Conservation (phyloP, 495 filamentous ascomycete species). For the Lineolata rhizophorae region DNA sequence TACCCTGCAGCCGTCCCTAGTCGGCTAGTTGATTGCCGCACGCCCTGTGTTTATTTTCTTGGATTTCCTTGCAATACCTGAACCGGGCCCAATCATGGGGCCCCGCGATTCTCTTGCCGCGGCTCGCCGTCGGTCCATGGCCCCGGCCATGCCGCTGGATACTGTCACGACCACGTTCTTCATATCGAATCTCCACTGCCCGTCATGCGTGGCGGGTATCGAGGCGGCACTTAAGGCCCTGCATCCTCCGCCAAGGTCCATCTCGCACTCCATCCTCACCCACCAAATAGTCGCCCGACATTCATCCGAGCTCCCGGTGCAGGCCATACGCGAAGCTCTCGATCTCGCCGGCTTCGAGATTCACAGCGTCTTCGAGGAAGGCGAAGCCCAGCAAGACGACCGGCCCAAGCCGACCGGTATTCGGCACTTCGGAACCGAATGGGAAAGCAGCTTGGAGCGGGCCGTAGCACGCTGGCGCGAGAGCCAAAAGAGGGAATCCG, state of each 20-base stretch:
- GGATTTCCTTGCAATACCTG: too few relatives aligned
- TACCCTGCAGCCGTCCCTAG: too few relatives aligned
- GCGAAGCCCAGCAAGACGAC: too few relatives aligned
- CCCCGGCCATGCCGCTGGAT: too few relatives aligned
- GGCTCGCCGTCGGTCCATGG: too few relatives aligned
- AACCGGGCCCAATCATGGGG: too few relatives aligned
- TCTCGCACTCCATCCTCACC: constrained; percentile 34
- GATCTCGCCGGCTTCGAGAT: constrained; percentile 12
- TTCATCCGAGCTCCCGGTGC: constrained; percentile 5
- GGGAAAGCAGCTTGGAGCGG: constrained; percentile 10
- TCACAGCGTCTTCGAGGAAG: constrained; percentile 13
- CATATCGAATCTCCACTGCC: constrained; percentile 36
- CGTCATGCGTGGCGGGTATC: constrained; percentile 35
- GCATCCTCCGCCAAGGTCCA: constrained; percentile 21
- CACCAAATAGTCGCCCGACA: constrained; percentile 25
- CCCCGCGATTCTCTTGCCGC: too few relatives aligned
- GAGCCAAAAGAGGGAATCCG: not conserved
- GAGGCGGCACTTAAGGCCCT: constrained; percentile 23
- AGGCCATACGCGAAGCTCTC: constrained; percentile 9
- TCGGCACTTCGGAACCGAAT: constrained; percentile 2
- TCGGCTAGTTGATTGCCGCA: too few relatives aligned
- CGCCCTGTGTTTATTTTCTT: too few relatives aligned
- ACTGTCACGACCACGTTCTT: constrained; percentile 15
- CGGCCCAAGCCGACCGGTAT: too few relatives aligned
- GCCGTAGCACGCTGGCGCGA: constrained; percentile 9